Percentiles rank a stretch among this genome's conserved stretches.
Conservation (phyloP, 1,139 yeast species). For the Kluyveromyces sp. region DNA sequence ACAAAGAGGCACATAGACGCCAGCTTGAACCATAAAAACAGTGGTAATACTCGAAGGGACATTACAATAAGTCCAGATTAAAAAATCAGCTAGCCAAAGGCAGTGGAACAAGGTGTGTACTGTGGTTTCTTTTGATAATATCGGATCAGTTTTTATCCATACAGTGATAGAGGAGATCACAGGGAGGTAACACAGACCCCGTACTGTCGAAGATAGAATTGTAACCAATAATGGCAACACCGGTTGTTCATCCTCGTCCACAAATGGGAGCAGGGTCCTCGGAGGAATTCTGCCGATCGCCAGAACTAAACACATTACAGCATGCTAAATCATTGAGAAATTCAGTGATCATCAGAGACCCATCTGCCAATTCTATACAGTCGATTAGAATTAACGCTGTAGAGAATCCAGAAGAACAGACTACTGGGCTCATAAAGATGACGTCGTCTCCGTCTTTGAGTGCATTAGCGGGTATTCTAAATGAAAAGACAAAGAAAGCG, state of each 20-base stretch:
- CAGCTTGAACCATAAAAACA: too few relatives aligned
- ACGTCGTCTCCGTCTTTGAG: conserved; percentile 42
- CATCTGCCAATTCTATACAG: conserved; percentile 34
- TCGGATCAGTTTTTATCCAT: too few relatives aligned
- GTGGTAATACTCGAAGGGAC: too few relatives aligned
- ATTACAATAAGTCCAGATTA: too few relatives aligned
- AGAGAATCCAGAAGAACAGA: conserved; percentile 6
- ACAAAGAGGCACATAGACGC: too few relatives aligned
- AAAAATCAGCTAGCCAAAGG: too few relatives aligned
- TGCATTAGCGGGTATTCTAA: conserved; percentile 35
- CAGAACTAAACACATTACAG: conserved; percentile 30
- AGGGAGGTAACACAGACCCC: too few relatives aligned
- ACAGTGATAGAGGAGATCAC: too few relatives aligned
- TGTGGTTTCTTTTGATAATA: too few relatives aligned
- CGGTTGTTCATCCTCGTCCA: conserved; percentile 11
- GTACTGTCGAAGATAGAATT: too few relatives aligned
- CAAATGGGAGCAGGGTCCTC: conserved; percentile 16
- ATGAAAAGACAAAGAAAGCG: conserved; percentile 31
- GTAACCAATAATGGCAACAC: conserved; percentile 4
- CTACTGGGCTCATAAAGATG: conserved; percentile 22
- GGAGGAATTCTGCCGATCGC: conserved; percentile 29
- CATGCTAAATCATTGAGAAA: conserved; percentile 45
- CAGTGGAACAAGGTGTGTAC: too few relatives aligned
- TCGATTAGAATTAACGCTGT: neutral
- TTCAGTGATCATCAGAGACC: conserved; percentile 40